A percentile compares a stretch with the other conserved stretches of the same genome.
Evolutionary conservation across 2,329 filamentous ascomycete genomes (phyloP).

Genomic region (Celoporthe dispersa): DNA sequence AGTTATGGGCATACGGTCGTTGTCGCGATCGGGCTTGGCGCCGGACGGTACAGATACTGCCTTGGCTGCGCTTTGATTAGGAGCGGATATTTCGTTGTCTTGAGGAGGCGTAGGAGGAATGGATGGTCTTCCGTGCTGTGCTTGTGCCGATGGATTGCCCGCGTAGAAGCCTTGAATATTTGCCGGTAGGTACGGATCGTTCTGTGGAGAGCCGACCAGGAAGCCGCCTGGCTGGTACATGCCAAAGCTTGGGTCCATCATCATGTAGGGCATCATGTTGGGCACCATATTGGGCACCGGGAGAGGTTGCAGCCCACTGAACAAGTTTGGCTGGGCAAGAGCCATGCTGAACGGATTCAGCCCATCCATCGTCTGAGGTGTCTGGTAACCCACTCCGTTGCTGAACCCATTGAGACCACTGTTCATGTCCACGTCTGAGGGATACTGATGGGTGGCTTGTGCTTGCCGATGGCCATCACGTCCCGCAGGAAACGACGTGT

Average conservation of each 20-base stretch:
- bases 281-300: constrained; percentile 1
- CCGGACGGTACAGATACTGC: not conserved
- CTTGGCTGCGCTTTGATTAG: not conserved
- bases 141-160: not conserved
- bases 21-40: not conserved
- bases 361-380: not conserved
- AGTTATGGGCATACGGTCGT: constrained; percentile 33
- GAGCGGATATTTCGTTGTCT: not conserved
- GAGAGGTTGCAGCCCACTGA: constrained; percentile 7
- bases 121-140: not conserved
- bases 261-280: not conserved
- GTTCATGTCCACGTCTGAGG: not conserved
- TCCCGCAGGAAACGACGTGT: not conserved
- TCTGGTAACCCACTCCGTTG: not conserved
- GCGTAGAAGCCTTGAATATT: not conserved
- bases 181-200: not conserved
- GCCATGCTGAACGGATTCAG: constrained; percentile 10
- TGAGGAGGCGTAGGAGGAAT: not conserved
- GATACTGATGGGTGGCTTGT: not conserved
- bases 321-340: constrained; percentile 8
- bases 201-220: not conserved
- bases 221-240: not conserved
- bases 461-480: not conserved
- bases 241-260: not conserved
- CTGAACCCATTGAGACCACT: not conserved